Evolutionary conservation across 345 rosid species (phyloP), one percentile per base, ranked within the genome.

Genomic region (Sonneratia alba): DNA sequence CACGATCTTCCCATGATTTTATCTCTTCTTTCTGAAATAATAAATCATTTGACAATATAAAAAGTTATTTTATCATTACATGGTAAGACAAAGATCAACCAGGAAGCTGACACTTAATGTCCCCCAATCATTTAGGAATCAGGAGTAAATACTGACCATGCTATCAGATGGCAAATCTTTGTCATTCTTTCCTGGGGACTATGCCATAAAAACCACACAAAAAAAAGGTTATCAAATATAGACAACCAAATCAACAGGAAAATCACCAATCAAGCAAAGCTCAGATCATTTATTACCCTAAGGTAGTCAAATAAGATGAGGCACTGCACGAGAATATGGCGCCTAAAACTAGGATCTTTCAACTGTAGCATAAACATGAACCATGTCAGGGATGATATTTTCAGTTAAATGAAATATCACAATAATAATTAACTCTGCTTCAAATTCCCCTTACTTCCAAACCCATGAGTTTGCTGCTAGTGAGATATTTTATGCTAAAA

Each of bases 401-500:
- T 38, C 36, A 34, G 49, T 73, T 22, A 56, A 36, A 37, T 63
- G 55, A 70, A 9, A 48, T 48, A 24, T 63, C 21, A 13, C 22
- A 12, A n/a, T 57, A 12, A 7, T 40, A 66, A 48, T 47, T 37
- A 66, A 63, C 9, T 80, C 36, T 43, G 34, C 53, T 59, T 62
- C 67, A 32, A 77, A 76, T 56, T 57, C 36, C 66, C 70, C 68
- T 75, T 81, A 88, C 99, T 91, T 95, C 99, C 86, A 95, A 86
- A 68, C 98, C 96, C 99, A 95, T 95, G 59, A 95, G 71, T 84
- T 92, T 95, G 82, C 98, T 92, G 85, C 99, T 95, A 36, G 99
- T 95, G 68, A 92, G 88, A 84, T 95, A 95, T 70, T 95, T 95
- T 81, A 92, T 95, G 82, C 87, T 89, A 70, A 89, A 95, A 68